Percentiles rank a stretch among this genome's conserved stretches.
Evolutionary conservation across 768 basidiomycete genomes (phyloP).

Genomic region (Mycena albidolilacea): DNA sequence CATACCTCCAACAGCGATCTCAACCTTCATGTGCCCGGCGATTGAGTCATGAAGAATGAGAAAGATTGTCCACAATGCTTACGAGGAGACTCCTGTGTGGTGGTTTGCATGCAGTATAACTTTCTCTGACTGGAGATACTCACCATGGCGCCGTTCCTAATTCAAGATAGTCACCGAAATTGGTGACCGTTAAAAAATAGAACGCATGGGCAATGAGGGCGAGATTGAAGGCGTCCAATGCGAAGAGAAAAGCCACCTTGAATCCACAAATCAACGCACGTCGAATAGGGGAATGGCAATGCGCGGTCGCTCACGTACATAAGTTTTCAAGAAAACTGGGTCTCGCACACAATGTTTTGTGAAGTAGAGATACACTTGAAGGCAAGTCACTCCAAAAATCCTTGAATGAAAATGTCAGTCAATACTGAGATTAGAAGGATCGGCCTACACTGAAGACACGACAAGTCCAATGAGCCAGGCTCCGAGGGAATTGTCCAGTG

Average conservation of each 20-base stretch:
- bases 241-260: slow-evolving; percentile 21
- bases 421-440: not conserved
- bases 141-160: slow-evolving; percentile 21
- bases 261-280: not conserved
- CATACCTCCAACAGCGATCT: slow-evolving; percentile 8
- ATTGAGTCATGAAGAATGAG: slow-evolving; percentile 7
- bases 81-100: slow-evolving; percentile 17
- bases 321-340: slow-evolving; percentile 4
- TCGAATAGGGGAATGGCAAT: slow-evolving; percentile 3
- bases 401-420: slow-evolving; percentile 3
- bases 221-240: slow-evolving; percentile 17
- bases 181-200: slow-evolving; percentile 20
- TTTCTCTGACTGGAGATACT: slow-evolving; percentile 12
- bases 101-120: slow-evolving; percentile 11
- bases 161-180: slow-evolving; percentile 23
- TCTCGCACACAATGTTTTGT: slow-evolving; percentile 16
- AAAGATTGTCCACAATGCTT: slow-evolving; percentile 7
- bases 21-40: slow-evolving; percentile 9
- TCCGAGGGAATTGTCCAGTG: slow-evolving; percentile 23
- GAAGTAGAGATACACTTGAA: slow-evolving; percentile 31
- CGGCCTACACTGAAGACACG: slow-evolving; percentile 6
- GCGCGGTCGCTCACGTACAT: slow-evolving; percentile 7
- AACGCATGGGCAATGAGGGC: slow-evolving; percentile 19
- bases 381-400: slow-evolving; percentile 22
- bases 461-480: slow-evolving; percentile 3